Base-by-base conservation (phyloP, 2,329 filamentous ascomycete species). In the Colletotrichum lini region DNA sequence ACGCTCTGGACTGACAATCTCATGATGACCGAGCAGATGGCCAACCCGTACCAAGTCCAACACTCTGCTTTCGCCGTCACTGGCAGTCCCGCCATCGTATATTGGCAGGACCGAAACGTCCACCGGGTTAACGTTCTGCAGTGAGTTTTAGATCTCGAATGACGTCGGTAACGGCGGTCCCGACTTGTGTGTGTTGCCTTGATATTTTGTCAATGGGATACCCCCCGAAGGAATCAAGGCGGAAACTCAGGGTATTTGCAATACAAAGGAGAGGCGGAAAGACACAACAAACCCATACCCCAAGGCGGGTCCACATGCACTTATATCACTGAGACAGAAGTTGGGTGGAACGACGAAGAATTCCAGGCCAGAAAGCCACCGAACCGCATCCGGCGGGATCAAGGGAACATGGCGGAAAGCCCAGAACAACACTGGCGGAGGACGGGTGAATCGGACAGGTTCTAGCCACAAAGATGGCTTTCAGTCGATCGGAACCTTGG, bases 41-140 rank as follows among this genome's bases (percentile, higher is more conserved):
- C 69, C 13, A 72, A 23, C 7, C 38, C 8, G 13, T 59, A 72
- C 69, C 65, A 72, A 3, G 50, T 18, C 69, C 65, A 72, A n/a
- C 65, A 69, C 52, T 72, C 69, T 45, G 35, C 69, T n/a, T 9
- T 64, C 59, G 56, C 35, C 15, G 56, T 42, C 12, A 18, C 16
- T n/a, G 69, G 42, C n/a, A 53, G 26, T 18, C 35, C 35, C 2
- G 45, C 59, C 69, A 72, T 72, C 12, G 18, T 13, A 16, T 8
- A 13, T 13, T 57, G 54, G 38, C 30, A 57, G 38, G 35, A 42
- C 54, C 23, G 38, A 21, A 18, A 16, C 12, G 38, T 30, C 38
- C 49, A 23, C 60, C 49, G n/a, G 26, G 47, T 23, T 8, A 18
- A 35, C 10, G 30, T 21, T 21, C 15, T n/a, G 18, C 30, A 5